These are phyloP conservation scores for Boletales sp. DNA, from an alignment of 768 basidiomycete genomes.

Conservation along the genomic window DNA sequence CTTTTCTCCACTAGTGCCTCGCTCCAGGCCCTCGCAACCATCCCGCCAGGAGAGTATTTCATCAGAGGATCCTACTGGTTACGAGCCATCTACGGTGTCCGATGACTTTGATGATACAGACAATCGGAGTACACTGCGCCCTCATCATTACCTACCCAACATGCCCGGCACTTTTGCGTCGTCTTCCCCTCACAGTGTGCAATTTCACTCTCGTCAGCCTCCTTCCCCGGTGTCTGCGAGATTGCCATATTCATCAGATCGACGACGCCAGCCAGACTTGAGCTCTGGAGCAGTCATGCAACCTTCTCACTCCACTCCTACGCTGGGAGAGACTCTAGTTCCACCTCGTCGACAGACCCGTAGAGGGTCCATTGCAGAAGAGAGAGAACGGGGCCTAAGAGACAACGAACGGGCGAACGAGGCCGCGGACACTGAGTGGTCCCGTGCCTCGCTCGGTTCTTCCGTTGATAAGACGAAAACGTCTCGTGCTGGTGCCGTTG, in stretches of 20 bases:
- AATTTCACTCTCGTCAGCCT: slow-evolving; percentile 38
- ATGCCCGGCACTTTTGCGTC: slow-evolving; percentile 25
- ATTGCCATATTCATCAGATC: slow-evolving; percentile 22
- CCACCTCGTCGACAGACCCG: slow-evolving; percentile 24
- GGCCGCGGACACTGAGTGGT: slow-evolving; percentile 16
- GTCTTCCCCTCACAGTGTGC: slow-evolving; percentile 38
- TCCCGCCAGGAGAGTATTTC: slow-evolving; percentile 71
- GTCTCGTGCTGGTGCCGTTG: slow-evolving; percentile 12
- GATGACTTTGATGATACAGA: slow-evolving; percentile 62
- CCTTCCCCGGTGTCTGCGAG: slow-evolving; percentile 33
- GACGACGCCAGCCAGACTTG: slow-evolving; percentile 24
- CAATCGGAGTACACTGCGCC: slow-evolving; percentile 43
- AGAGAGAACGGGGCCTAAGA: slow-evolving; percentile 20
- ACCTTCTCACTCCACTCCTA: slow-evolving; percentile 25
- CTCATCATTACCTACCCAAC: slow-evolving; percentile 32
- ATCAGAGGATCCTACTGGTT: slow-evolving; percentile 61
- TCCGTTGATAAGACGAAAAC: slow-evolving; percentile 15
- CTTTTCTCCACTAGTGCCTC: slow-evolving; percentile 48
- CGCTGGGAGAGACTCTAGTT: slow-evolving; percentile 29
- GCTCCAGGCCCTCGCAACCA: slow-evolving; percentile 42
- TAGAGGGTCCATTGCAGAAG: slow-evolving; percentile 26
- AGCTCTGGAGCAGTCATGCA: slow-evolving; percentile 19
- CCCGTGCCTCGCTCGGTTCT: slow-evolving; percentile 12
- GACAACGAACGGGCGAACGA: slow-evolving; percentile 23
- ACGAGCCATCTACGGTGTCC: slow-evolving; percentile 54